These are phyloP conservation scores for Phytophthora constricta DNA, from an alignment of 352 stramenopile species.

Conservation along the genomic window DNA sequence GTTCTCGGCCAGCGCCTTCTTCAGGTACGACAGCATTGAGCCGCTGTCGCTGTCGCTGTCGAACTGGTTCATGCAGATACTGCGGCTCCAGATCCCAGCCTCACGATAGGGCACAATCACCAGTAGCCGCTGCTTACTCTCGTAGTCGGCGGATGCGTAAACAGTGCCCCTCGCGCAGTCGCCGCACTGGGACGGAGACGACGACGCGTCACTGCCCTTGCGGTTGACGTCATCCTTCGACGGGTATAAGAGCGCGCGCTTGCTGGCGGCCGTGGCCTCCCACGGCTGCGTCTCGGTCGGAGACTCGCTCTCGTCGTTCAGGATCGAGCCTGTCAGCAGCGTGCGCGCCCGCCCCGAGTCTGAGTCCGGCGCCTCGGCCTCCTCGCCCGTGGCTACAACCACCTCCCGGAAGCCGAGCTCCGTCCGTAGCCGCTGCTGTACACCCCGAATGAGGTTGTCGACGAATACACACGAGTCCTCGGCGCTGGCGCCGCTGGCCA, in stretches of 20 bases:
- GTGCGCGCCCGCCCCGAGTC: constrained; percentile 37
- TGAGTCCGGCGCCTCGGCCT: constrained; percentile 23
- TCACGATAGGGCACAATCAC: constrained; percentile 88
- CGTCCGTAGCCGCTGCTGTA: constrained; percentile 61
- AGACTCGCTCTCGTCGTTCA: constrained; percentile 20
- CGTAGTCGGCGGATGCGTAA: constrained; percentile 69
- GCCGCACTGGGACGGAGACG: constrained; percentile 40
- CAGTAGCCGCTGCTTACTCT: constrained; percentile 67
- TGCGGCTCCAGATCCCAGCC: constrained; percentile 85
- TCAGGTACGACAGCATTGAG: constrained; percentile 83
- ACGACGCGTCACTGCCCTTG: constrained; percentile 35
- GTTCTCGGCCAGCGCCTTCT: constrained; percentile 80
- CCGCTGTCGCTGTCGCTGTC: constrained; percentile 63
- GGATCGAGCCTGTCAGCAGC: constrained; percentile 21
- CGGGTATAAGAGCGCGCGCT: constrained; percentile 37
- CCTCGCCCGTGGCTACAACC: constrained; percentile 63
- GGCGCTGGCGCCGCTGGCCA: constrained; percentile 34
- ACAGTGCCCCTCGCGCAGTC: constrained; percentile 76
- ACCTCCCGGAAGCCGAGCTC: constrained; percentile 77
- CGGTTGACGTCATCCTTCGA: constrained; percentile 30
- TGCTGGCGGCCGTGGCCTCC: constrained; percentile 35
- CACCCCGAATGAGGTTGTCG: constrained; percentile 70
- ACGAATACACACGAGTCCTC: constrained; percentile 71
- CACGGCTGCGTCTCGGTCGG: constrained; percentile 26
- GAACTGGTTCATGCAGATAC: constrained; percentile 82